phyloP scores from a whole-genome alignment of 2,329 filamentous ascomycete species.

The Rasamsonia emersonii region DNA sequence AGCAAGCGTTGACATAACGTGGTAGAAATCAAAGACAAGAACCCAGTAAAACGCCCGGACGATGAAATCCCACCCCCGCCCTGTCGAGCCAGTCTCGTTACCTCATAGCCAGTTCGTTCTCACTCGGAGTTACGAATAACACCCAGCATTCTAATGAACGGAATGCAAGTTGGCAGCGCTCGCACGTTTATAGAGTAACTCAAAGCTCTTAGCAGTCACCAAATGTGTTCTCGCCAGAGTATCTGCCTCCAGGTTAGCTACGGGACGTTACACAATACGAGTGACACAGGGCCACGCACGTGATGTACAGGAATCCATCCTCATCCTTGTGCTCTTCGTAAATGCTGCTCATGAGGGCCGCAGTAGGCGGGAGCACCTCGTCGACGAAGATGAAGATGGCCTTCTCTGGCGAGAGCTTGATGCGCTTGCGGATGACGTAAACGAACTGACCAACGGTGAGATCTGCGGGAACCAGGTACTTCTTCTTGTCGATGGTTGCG shows the following conservation, averaged over 20 bases:
- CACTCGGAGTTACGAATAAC: neutral
- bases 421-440: conserved; percentile 99
- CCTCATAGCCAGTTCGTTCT: conserved; percentile 2
- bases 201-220: conserved; percentile 41
- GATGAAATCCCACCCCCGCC: no score
- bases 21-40: no score
- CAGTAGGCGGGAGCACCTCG: conserved; percentile 91
- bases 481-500: conserved; percentile 99
- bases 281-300: conserved; percentile 45
- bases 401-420: conserved; percentile 99
- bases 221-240: conserved; percentile 99
- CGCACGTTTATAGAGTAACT: no score
- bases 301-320: conserved; percentile 94
- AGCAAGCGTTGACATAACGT: no score
- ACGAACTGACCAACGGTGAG: conserved; percentile 99
- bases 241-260: conserved; percentile 41
- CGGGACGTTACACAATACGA: conserved; percentile 3
- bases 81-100: conserved; percentile 4
- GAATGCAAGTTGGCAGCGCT: no score
- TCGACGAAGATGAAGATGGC: conserved; percentile 99
- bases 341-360: conserved; percentile 97
- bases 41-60: no score
- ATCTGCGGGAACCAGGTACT: conserved; percentile 95
- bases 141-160: no score
- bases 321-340: conserved; percentile 97